Evolutionary conservation across 148 eudicot species (phyloP).

Genomic region (Chenopodium berlandieri): DNA sequence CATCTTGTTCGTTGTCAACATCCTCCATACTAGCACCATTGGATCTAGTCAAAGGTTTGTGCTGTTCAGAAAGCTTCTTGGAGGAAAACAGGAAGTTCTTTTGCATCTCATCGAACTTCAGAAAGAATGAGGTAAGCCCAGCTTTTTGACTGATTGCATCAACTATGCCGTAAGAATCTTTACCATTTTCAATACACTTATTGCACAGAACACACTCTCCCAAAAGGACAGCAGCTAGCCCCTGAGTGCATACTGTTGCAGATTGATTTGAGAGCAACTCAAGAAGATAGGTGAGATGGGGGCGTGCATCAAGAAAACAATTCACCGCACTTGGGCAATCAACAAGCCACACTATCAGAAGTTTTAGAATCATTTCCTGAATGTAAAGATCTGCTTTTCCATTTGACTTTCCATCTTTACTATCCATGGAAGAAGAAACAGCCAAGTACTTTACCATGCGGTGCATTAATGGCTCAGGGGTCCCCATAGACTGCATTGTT

Average conservation of each 20-base stretch:
- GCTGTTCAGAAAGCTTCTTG: slow-evolving; percentile 48
- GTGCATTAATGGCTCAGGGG: slow-evolving; percentile 87
- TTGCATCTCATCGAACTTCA: slow-evolving; percentile 85
- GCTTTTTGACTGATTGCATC: slow-evolving; percentile 84
- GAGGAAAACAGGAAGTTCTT: slow-evolving; percentile 64
- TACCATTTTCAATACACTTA: slow-evolving; percentile 53
- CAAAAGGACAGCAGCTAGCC: slow-evolving; percentile 75
- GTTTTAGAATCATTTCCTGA: slow-evolving; percentile 75
- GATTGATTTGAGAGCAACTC: slow-evolving; percentile 69
- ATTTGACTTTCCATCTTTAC: slow-evolving; percentile 63
- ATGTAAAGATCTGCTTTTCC: slow-evolving; percentile 39
- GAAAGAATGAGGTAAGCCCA: slow-evolving; percentile 75
- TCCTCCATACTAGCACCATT: slow-evolving; percentile 78
- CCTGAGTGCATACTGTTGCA: slow-evolving; percentile 58
- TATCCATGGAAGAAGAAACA: slow-evolving; percentile 76
- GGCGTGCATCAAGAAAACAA: slow-evolving; percentile 84
- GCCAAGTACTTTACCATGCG: slow-evolving; percentile 94
- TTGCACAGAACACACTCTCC: slow-evolving; percentile 83
- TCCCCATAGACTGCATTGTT: slow-evolving; percentile 58
- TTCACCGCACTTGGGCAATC: slow-evolving; percentile 77
- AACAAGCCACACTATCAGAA: slow-evolving; percentile 77
- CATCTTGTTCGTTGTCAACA: slow-evolving; percentile 63
- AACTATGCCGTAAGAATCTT: slow-evolving; percentile 65
- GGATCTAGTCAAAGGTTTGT: slow-evolving; percentile 72
- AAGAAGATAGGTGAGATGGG: slow-evolving; percentile 78